Evolutionary conservation across 768 basidiomycete species (phyloP).

Genomic region (Jaapia argillacea): DNA sequence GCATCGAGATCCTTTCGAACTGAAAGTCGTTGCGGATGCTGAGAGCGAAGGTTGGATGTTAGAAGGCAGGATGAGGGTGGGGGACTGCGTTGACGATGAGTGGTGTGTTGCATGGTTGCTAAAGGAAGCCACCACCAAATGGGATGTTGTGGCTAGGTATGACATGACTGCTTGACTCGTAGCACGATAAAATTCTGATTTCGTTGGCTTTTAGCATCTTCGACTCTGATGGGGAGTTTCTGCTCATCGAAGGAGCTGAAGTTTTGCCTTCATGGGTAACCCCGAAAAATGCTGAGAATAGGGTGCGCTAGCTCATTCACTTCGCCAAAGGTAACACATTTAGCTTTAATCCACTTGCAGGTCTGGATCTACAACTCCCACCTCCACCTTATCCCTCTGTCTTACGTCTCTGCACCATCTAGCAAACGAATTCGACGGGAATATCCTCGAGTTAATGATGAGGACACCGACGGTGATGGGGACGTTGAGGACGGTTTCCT

Average conservation of each 20-base stretch:
- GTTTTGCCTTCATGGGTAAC: conserved; percentile 83
- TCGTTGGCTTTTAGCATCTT: conserved; percentile 36
- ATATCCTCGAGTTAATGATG: conserved; percentile 30
- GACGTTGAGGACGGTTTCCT: conserved; percentile 22
- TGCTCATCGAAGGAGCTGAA: conserved; percentile 94
- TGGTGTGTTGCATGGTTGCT: conserved; percentile 93
- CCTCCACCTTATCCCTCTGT: conserved; percentile 81
- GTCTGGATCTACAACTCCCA: conserved; percentile 84
- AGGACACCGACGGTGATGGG: conserved; percentile 40
- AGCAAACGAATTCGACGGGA: conserved; percentile 41
- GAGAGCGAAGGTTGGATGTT: conserved; percentile 46
- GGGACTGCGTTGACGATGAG: conserved; percentile 97
- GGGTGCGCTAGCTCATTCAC: conserved; percentile 49
- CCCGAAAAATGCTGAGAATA: conserved; percentile 84
- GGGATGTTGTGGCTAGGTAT: conserved; percentile 77
- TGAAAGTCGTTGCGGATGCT: conserved; percentile 48
- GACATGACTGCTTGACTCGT: conserved; percentile 10
- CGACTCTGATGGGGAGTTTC: conserved; percentile 93
- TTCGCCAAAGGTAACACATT: background rate
- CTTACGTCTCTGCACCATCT: conserved; percentile 57
- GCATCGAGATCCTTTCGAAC: conserved; percentile 78
- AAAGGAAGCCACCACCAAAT: conserved; percentile 61
- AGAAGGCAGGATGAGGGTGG: conserved; percentile 82
- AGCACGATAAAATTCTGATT: background rate
- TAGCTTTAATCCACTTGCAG: conserved; percentile 30